These are phyloP conservation scores for Suhomyces pyralidae DNA, from an alignment of 805 yeast species.

Conservation along the genomic window DNA sequence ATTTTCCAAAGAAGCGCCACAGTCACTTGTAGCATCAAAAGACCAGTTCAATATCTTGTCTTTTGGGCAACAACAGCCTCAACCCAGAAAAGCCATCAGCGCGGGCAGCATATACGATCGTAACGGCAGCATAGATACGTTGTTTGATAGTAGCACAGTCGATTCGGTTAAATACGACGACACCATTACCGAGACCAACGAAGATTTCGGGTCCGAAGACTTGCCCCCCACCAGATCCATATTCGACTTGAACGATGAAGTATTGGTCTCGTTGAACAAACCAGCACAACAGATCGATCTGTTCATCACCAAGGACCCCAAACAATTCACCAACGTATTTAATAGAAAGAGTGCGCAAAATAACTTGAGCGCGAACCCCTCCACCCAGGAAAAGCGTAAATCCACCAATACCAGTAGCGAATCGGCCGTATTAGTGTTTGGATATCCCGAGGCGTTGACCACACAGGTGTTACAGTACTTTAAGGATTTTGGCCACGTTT, in stretches of 20 bases:
- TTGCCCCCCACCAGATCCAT: slow-evolving; percentile 51
- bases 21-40: slow-evolving; percentile 7
- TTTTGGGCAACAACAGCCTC: slow-evolving; percentile 29
- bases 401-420: slow-evolving; percentile 35
- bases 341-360: slow-evolving; percentile 18
- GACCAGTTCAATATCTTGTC: slow-evolving; percentile 34
- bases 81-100: slow-evolving; percentile 20
- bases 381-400: slow-evolving; percentile 10
- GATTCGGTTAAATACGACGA: slow-evolving; percentile 26
- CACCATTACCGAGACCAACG: slow-evolving; percentile 28
- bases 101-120: slow-evolving; percentile 1
- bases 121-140: slow-evolving; percentile 14
- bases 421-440: slow-evolving; percentile 78
- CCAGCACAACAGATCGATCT: slow-evolving; percentile 38
- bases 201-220: slow-evolving; percentile 35
- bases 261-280: slow-evolving; percentile 33
- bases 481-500: slow-evolving; percentile 71
- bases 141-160: slow-evolving; percentile 19
- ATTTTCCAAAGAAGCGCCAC: slow-evolving; percentile 5
- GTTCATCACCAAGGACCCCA: slow-evolving; percentile 46
- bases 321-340: slow-evolving; percentile 44
- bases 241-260: slow-evolving; percentile 47
- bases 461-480: slow-evolving; percentile 67
- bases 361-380: neutral
- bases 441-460: slow-evolving; percentile 79